Percentiles rank a stretch among this genome's conserved stretches.
These are phyloP conservation scores for Heliocybe sulcata DNA, from an alignment of 1,284 basidiomycete species.

Conservation along the genomic window DNA sequence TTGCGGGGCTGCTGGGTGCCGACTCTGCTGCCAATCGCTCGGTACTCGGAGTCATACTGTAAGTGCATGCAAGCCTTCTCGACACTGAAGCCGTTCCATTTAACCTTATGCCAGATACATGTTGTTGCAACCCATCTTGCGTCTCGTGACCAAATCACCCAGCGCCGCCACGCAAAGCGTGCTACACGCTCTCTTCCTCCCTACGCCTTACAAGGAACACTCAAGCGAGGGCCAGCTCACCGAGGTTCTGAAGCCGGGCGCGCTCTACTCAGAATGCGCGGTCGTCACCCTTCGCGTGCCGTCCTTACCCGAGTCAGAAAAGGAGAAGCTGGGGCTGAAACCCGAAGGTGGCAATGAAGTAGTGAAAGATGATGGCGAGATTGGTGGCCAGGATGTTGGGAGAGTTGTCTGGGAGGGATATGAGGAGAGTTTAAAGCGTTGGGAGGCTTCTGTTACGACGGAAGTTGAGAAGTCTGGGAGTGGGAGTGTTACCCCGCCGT, in stretches of 20 bases:
- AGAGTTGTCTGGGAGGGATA: slow-evolving; percentile 68
- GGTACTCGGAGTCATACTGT: slow-evolving; percentile 37
- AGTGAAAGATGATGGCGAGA: slow-evolving; percentile 54
- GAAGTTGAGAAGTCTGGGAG: slow-evolving; percentile 12
- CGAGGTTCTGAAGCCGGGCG: slow-evolving; percentile 62
- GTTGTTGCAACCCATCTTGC: slow-evolving; percentile 50
- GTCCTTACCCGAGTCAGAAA: slow-evolving; percentile 14
- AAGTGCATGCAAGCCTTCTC: slow-evolving; percentile 13
- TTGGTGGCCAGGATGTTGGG: slow-evolving; percentile 61
- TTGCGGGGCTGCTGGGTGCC: slow-evolving; percentile 49
- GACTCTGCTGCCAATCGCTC: slow-evolving; percentile 28
- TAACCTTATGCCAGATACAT: slow-evolving; percentile 37
- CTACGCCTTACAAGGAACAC: slow-evolving; percentile 57
- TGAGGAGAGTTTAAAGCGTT: slow-evolving; percentile 52
- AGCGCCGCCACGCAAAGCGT: slow-evolving; percentile 51
- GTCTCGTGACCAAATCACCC: slow-evolving; percentile 57
- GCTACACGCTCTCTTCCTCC: slow-evolving; percentile 67
- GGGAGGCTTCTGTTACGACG: slow-evolving; percentile 36
- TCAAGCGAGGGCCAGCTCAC: slow-evolving; percentile 24
- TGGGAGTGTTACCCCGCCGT: background rate
- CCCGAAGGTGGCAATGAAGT: slow-evolving; percentile 21
- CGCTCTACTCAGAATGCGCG: slow-evolving; percentile 68
- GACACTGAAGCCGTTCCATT: background rate
- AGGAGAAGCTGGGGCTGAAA: slow-evolving; percentile 18
- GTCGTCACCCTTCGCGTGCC: slow-evolving; percentile 45